Evolutionary conservation across 2,329 filamentous ascomycete species (phyloP), one percentile per base, ranked within the genome.

Genomic region (Eurotiales sp.): DNA sequence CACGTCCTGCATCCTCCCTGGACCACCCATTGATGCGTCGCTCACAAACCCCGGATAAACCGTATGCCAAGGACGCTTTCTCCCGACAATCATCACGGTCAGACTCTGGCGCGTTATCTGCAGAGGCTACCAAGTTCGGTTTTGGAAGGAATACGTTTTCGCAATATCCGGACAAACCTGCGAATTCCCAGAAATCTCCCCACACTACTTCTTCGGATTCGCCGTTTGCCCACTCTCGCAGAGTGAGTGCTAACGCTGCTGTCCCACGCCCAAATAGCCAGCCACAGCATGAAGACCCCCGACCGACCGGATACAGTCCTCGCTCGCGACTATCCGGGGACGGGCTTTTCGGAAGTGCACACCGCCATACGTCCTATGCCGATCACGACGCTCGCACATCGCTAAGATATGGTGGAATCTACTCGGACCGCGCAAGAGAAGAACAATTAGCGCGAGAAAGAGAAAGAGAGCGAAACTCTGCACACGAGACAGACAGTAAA

Each of bases 11-110:
- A 2, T 73, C 53, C 22, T 53, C 77, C 0, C 69, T 81, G 54
- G 84, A 87, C 15, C 86, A 86, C 58, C 73, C 72, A 46, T 76
- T 79, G 4, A 86, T 80, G 64, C 78, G 85, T 55, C 77, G 86
- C 54, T 86, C 86, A 2, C 83, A 87, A 52, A 90, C 86, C 0
- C 87, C 87, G n/a, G 86, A 90, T 40, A 83, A 84, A 55, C 74
- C 78, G 42, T 77, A 50, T 81, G 82, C 70, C 75, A 83, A 66
- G 57, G 60, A 60, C 8, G 61, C 63, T 36, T 54, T 61, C 6
- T 58, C 61, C 14, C 65, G 69, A 11, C 60, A 65, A 2, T 72
- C 70, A 41, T 63, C 70, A 25, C 64, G 64, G 34, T 72, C 70
- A 0, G 67, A 68, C 6, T 64, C 66, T n/a, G 66, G 67, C 8